Evolutionary conservation across 2,329 filamentous ascomycete species (phyloP).

Genomic region (Epichloe gansuensis): DNA sequence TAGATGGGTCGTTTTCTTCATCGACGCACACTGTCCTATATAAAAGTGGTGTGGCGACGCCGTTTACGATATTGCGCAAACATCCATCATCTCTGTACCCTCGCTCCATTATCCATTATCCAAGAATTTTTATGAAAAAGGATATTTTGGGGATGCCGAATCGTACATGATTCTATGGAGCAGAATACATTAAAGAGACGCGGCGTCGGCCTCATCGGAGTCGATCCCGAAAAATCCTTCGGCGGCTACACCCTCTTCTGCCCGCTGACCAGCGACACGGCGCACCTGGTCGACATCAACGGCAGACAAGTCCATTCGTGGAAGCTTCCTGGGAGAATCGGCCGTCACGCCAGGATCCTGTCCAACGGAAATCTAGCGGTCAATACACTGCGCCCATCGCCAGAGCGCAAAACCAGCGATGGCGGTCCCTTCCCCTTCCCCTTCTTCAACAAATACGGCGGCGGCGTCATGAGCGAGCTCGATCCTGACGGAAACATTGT

Average conservation of each 20-base stretch:
- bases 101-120: too few species aligned
- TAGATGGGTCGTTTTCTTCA: neutral
- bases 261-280: conserved; percentile 15
- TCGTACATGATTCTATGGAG: conserved; percentile 11
- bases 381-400: conserved; percentile 13
- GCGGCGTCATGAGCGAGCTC: conserved; percentile 18
- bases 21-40: neutral
- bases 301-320: conserved; percentile 17
- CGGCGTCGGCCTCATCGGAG: conserved; percentile 16
- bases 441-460: conserved; percentile 20
- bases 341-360: conserved; percentile 15
- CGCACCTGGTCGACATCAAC: conserved; percentile 16
- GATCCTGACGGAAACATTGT: conserved; percentile 13
- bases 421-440: conserved; percentile 15
- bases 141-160: too few species aligned
- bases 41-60: neutral
- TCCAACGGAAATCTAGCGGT: conserved; percentile 18
- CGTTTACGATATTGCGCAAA: neutral
- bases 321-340: conserved; percentile 17
- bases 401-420: conserved; percentile 9
- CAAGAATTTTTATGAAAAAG: too few species aligned
- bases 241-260: conserved; percentile 19
- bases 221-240: conserved; percentile 14
- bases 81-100: neutral
- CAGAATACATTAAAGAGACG: conserved; percentile 19